Base-by-base conservation (phyloP, 1,139 yeast genomes). In the Suhomyces terraborum region DNA sequence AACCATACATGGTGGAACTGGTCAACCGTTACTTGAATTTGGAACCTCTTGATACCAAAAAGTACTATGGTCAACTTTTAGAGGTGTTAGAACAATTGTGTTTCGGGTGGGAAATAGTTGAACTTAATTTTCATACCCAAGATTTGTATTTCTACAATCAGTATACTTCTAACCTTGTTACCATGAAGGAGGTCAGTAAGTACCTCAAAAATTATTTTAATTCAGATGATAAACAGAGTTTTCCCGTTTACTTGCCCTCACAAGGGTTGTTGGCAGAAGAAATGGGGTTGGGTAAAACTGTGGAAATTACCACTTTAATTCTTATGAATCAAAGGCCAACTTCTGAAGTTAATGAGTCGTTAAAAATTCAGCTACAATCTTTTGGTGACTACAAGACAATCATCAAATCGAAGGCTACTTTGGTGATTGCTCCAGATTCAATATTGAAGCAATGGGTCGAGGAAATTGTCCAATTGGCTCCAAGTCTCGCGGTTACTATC, bases 231-330 rank as follows among this genome's bases (percentile, higher is more conserved):
- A 47, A 48, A 10, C 48, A 45, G 23, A 32, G 29, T 4, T 48
- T 34, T 25, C 55, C 48, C 3, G 50, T 53, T 9, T 40, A 39
- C 4, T 40, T 66, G 6, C 76, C 75, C 2, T 91, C 88, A 0
- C 75, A 73, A 43, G 96, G 93, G 0, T 64, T 91, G 7, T 61
- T 91, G 28, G 85, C 94, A 1, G 98, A 91, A 57, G 98, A 93
- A 61, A 93, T 93, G 98, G 98, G 98, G 0, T 72, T 93, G 4
- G 98, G 98, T 0, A 93, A 93, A 58, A 91, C 98, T 0, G 82
- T 93, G 2, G 98, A 93, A 58, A 69, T 88, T 6, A 70, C 88
- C 2, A 72, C 95, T 0, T 63, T 89, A 25, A 64, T 84, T 0
- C 57, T 82, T 3, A 56, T 82, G 41, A 84, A 91, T 57, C 80